Base-by-base conservation (phyloP, 345 rosid species). In the Lepidium africanum region DNA sequence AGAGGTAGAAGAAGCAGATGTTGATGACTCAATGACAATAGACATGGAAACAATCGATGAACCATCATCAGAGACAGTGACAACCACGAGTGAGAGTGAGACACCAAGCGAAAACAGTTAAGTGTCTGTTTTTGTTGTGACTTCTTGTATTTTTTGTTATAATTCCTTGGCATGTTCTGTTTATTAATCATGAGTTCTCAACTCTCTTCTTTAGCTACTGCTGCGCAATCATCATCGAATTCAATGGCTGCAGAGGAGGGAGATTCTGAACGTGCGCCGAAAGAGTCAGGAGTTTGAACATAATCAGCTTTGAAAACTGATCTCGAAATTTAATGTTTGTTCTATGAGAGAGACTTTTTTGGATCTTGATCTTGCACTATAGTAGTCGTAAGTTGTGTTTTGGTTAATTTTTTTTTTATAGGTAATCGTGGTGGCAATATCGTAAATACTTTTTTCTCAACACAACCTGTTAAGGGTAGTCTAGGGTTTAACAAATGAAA, bases 31-130 rank as follows among this genome's bases (percentile, higher is more conserved):
- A 54, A 81, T 85, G 86, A 79, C 92, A 53, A 78, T 83, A 2
- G 92, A 86, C 63, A 79, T 81, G 86, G 92, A 91, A 69, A 78
- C 89, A 54, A 76, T 81, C 14, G 87, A 81, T 59, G 87, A 74
- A 67, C 71, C 88, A 48, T 70, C 90, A 12, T 70, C 90, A 12
- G 90, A 87, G 69, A 68, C 74, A 42, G 30, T 19, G 58, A 52
- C 56, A 1, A 60, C 48, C 2, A 14, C 68, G 0, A 59, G 49
- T 52, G 77, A 72, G 52, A 79, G 78, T 80, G 52, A 85, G 45
- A 56, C 71, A 10, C 77, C 85, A 10, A 60, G 57, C 3, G 69
- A 38, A 35, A 83, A 63, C 78, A 80, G 87, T 68, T 86, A 67
- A 70, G 59, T 67, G 46, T 52, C n/a, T 55, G 56, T 4, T 49